Base-by-base conservation (phyloP, 139 green algal genomes). In the Nannochloris sp. region DNA sequence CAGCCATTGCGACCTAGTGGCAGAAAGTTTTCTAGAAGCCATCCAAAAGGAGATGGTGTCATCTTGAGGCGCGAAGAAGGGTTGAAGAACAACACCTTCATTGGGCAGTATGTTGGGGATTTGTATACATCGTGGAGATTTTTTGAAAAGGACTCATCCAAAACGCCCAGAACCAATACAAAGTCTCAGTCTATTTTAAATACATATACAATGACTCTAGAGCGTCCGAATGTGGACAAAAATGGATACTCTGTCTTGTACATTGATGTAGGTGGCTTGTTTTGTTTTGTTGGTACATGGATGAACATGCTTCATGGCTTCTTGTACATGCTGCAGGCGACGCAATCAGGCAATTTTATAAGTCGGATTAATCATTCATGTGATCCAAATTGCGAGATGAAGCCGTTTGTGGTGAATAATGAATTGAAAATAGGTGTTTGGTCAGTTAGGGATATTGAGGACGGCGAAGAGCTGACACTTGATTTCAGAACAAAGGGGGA, bases 41-140 rank as follows among this genome's bases (percentile, higher is more conserved):
- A 64, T 17, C 43, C 45, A 40, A 63, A 73, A 63, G 67, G 88
- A 26, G 68, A 78, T 6, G 89, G 89, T 31, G 62, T 92, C 4
- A 59, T 93, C 30, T 86, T 83, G 73, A 25, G 40, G 28, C 59
- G 76, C 13, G 49, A 57, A 5, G 84, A 49, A 1, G 89, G 89
- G 4, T 31, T 94, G 49, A 26, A 67, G 0, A 53, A 78, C 23
- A 84, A 86, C 50, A 85, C 83, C 4, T 89, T 96, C 44, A 76
- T 97, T 10, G 79, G 89, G 40, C 80, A 95, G 76, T 97, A 97
- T 69, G 66, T 96, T 20, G 91, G 91, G 2, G 85, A 96, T 62
- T 64, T 95, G 62, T 89, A 95, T 68, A 69, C 76, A 10, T 84
- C 87, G 10, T 95, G 86, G 87, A 71, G 91, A 16, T 97, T 90